phyloP scores from a whole-genome alignment of 371 early-diverging fungal genomes.

The Syncephalastrum racemosum region DNA sequence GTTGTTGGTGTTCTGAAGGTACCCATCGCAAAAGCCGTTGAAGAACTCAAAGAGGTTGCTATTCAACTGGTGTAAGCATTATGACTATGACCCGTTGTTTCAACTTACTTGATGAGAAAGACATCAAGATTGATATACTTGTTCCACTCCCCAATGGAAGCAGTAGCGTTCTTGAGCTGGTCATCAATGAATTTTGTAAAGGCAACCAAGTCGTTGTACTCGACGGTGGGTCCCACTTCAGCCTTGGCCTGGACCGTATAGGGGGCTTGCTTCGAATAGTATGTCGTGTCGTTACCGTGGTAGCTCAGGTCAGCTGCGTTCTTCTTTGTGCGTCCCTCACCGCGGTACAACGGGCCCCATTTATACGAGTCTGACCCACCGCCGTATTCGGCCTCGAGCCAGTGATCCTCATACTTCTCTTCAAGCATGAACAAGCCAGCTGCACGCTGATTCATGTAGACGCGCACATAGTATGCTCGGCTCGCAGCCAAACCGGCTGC shows the following conservation, averaged over 20 bases:
- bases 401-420: slow-evolving; percentile 33
- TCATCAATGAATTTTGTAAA: slow-evolving; percentile 34
- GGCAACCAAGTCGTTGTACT: slow-evolving; percentile 12
- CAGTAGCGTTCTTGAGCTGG: slow-evolving; percentile 8
- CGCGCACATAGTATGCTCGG: slow-evolving; percentile 39
- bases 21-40: slow-evolving; percentile 30
- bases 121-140: slow-evolving; percentile 30
- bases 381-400: slow-evolving; percentile 31
- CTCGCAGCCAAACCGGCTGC: slow-evolving; percentile 43
- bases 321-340: slow-evolving; percentile 9
- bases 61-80: not conserved
- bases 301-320: slow-evolving; percentile 29
- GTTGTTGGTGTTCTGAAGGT: slow-evolving; percentile 38
- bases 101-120: slow-evolving; percentile 32
- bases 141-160: slow-evolving; percentile 18
- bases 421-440: slow-evolving; percentile 30
- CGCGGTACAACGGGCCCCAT: slow-evolving; percentile 29
- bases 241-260: slow-evolving; percentile 24
- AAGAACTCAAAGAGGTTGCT: slow-evolving; percentile 40
- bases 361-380: slow-evolving; percentile 8
- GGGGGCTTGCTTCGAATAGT: slow-evolving; percentile 11
- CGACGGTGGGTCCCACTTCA: slow-evolving; percentile 5
- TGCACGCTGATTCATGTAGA: slow-evolving; percentile 29
- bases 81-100: not conserved
- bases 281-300: slow-evolving; percentile 15